Evolutionary conservation across 768 basidiomycete genomes (phyloP).

Genomic region (Psilocybe sp.): DNA sequence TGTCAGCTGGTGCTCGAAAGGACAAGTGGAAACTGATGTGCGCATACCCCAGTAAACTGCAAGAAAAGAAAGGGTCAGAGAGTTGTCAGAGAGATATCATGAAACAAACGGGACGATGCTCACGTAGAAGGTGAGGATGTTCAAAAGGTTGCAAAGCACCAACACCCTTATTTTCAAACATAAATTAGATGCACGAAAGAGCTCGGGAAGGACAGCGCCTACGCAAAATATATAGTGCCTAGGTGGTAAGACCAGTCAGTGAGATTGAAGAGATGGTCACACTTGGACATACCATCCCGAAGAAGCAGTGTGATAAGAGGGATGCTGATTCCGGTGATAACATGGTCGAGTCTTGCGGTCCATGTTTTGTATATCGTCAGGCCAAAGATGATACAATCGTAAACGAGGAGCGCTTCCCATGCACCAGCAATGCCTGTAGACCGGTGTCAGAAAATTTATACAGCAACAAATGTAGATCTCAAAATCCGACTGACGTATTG

Average conservation of each 20-base stretch:
- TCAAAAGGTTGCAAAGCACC: conserved; percentile 48
- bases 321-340: conserved; percentile 19
- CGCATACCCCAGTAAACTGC: conserved; percentile 9
- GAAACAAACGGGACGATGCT: conserved; percentile 9
- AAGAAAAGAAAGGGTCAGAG: too few relatives aligned
- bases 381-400: too few relatives aligned
- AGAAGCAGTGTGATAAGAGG: conserved; percentile 40
- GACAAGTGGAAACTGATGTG: conserved; percentile 2
- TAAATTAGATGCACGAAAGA: not conserved
- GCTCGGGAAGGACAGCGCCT: conserved; percentile 15
- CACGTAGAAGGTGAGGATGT: conserved; percentile 34
- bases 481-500: conserved; percentile 14
- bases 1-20: not conserved
- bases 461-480: not conserved
- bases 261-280: not conserved
- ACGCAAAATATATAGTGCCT: conserved; percentile 60
- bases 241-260: not conserved
- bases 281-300: conserved; percentile 46
- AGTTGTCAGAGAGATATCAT: not conserved
- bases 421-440: conserved; percentile 32
- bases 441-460: not conserved
- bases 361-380: conserved; percentile 41
- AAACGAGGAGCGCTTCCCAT: too few relatives aligned
- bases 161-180: conserved; percentile 36
- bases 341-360: conserved; percentile 27